Percentiles rank a stretch among this genome's conserved stretches.
phyloP scores from a whole-genome alignment of 495 filamentous ascomycete genomes.

The Lasiosphaeris hirsuta region DNA sequence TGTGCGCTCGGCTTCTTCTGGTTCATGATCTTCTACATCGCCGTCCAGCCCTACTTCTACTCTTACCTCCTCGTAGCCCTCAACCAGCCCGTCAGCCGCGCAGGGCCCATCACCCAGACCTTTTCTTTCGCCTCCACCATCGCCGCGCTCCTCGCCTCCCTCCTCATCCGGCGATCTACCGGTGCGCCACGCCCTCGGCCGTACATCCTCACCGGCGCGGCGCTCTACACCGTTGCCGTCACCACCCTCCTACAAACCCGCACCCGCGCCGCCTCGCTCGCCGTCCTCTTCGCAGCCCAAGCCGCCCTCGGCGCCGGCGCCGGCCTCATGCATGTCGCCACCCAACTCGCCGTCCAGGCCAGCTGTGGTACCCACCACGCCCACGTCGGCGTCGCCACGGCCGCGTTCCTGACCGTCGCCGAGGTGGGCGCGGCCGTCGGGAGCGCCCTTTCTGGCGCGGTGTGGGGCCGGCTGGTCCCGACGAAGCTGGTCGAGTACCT shows the following conservation, averaged over 20 bases:
- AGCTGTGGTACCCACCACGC: conserved; percentile 44
- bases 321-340: conserved; percentile 51
- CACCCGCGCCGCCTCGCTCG: conserved; percentile 44
- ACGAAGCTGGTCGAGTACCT: conserved; percentile 48
- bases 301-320: conserved; percentile 68
- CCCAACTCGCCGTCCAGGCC: conserved; percentile 61
- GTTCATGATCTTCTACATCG: conserved; percentile 62
- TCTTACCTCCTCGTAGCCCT: conserved; percentile 65
- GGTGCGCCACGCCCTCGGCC: conserved; percentile 22
- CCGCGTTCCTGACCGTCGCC: conserved; percentile 54
- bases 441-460: conserved; percentile 54
- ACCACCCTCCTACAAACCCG: conserved; percentile 68
- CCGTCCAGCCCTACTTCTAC: conserved; percentile 57
- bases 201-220: conserved; percentile 47
- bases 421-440: conserved; percentile 62
- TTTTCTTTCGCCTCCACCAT: conserved; percentile 53
- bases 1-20: conserved; percentile 52
- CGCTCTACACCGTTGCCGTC: conserved; percentile 58
- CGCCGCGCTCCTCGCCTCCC: conserved; percentile 50
- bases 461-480: conserved; percentile 60
- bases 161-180: conserved; percentile 54
- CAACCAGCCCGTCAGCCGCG: conserved; percentile 49
- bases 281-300: conserved; percentile 63
- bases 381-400: conserved; percentile 60
- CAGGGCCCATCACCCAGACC: conserved; percentile 51